Conservation (phyloP, 495 filamentous ascomycete species). For the Xylaria grammica region DNA sequence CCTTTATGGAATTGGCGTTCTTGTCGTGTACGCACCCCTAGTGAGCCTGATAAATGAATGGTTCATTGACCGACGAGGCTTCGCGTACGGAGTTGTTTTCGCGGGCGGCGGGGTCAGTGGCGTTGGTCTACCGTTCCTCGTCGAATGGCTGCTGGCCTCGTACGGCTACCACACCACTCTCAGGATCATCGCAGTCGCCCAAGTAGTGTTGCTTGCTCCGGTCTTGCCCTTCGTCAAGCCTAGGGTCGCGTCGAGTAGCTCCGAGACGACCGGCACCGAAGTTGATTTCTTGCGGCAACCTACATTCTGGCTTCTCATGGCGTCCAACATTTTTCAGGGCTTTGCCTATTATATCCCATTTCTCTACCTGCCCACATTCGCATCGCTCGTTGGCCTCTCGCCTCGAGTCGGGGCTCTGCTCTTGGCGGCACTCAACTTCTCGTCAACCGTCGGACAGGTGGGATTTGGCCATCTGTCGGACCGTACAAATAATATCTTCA, state of each 20-base stretch:
- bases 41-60: slow-evolving; percentile 24
- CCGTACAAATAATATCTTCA: slow-evolving; percentile 53
- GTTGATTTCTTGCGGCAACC: slow-evolving; percentile 10
- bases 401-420: slow-evolving; percentile 22
- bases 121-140: slow-evolving; percentile 40
- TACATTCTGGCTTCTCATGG: slow-evolving; percentile 9
- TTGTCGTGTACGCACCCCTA: slow-evolving; percentile 41
- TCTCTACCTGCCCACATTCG: slow-evolving; percentile 35
- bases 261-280: slow-evolving; percentile 4
- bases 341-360: slow-evolving; percentile 26
- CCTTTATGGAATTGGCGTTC: slow-evolving; percentile 44
- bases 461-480: slow-evolving; percentile 43
- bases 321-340: slow-evolving; percentile 27
- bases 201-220: slow-evolving; percentile 37
- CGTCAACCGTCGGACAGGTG: slow-evolving; percentile 40
- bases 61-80: slow-evolving; percentile 43
- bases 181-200: slow-evolving; percentile 34
- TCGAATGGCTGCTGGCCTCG: slow-evolving; percentile 36
- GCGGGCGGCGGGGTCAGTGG: slow-evolving; percentile 43
- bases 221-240: slow-evolving; percentile 13
- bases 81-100: slow-evolving; percentile 49
- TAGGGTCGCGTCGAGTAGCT: not conserved
- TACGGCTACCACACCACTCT: slow-evolving; percentile 44
- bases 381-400: slow-evolving; percentile 14
- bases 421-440: slow-evolving; percentile 36